phyloP scores from a whole-genome alignment of 768 basidiomycete genomes.

The Russula sp. region DNA sequence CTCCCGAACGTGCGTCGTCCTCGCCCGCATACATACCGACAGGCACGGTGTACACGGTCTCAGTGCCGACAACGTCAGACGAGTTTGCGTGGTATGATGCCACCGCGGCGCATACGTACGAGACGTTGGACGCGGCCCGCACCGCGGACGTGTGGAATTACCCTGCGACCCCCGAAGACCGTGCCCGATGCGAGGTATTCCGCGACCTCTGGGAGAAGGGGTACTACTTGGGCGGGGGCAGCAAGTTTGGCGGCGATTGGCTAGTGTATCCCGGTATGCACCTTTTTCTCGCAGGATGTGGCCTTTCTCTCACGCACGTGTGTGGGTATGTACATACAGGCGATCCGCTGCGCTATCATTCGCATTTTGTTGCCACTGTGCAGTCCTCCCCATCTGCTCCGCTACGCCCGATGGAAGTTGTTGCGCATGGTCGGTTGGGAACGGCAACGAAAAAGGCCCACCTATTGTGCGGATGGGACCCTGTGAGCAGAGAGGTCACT shows the following conservation, averaged over 20 bases:
- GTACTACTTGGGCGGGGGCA: constrained; percentile 81
- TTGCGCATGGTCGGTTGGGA: constrained; percentile 91
- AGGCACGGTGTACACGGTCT: constrained; percentile 43
- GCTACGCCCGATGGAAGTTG: constrained; percentile 86
- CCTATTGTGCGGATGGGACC: constrained; percentile 84
- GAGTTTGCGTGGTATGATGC: constrained; percentile 64
- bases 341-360: constrained; percentile 93
- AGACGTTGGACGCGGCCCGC: constrained; percentile 54
- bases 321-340: constrained; percentile 39
- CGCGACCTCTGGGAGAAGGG: constrained; percentile 76
- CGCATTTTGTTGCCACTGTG: constrained; percentile 88
- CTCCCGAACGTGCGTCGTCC: neutral
- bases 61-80: constrained; percentile 60
- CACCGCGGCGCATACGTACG: constrained; percentile 36
- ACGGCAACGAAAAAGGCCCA: constrained; percentile 98
- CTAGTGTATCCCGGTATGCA: constrained; percentile 87
- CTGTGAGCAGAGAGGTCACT: constrained; percentile 54
- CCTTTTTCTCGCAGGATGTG: neutral
- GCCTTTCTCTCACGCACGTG: neutral
- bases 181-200: constrained; percentile 76
- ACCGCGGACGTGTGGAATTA: constrained; percentile 73
- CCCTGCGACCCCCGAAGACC: constrained; percentile 57
- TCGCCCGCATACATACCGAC: constrained; percentile 12
- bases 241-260: constrained; percentile 95
- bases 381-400: constrained; percentile 52